Conservation (phyloP, 805 yeast species). For the Metschnikowia lochheadii region DNA sequence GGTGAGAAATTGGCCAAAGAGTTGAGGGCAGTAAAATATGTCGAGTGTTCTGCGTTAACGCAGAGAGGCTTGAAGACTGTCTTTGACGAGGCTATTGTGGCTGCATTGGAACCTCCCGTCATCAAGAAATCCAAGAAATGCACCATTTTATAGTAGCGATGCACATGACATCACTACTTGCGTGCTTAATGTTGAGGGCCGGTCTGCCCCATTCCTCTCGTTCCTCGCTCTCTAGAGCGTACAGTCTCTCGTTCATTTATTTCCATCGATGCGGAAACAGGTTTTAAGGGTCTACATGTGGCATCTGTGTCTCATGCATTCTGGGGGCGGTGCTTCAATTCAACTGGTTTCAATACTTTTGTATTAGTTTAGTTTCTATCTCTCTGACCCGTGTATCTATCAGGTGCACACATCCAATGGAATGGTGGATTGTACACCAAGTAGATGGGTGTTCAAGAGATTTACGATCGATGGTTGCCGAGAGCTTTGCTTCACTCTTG, state of each 20-base stretch:
- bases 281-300: slow-evolving; percentile 4
- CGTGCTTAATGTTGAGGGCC: not conserved
- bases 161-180: not conserved
- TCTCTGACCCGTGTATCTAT: slow-evolving; percentile 2
- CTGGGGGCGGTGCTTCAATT: slow-evolving; percentile 3
- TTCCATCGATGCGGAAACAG: slow-evolving; percentile 2
- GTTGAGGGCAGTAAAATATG: slow-evolving; percentile 91
- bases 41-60: slow-evolving; percentile 96
- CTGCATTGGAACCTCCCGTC: slow-evolving; percentile 96
- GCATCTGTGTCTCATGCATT: slow-evolving; percentile 3
- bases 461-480: not conserved
- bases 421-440: not conserved
- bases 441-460: not conserved
- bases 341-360: slow-evolving; percentile 3
- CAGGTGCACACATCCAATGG: not conserved
- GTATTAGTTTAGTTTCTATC: slow-evolving; percentile 3
- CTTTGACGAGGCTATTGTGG: slow-evolving; percentile 98
- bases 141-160: slow-evolving; percentile 59
- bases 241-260: slow-evolving; percentile 2
- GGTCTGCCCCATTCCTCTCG: not conserved
- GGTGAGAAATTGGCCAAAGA: slow-evolving; percentile 94
- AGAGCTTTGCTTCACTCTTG: no score
- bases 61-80: slow-evolving; percentile 96
- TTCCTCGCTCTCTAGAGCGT: slow-evolving; percentile 2
- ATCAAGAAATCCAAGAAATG: slow-evolving; percentile 79